Percentiles rank a stretch among this genome's conserved stretches.
Conservation (phyloP, 345 rosid species). For the Diplotaxis tenuifolia region DNA sequence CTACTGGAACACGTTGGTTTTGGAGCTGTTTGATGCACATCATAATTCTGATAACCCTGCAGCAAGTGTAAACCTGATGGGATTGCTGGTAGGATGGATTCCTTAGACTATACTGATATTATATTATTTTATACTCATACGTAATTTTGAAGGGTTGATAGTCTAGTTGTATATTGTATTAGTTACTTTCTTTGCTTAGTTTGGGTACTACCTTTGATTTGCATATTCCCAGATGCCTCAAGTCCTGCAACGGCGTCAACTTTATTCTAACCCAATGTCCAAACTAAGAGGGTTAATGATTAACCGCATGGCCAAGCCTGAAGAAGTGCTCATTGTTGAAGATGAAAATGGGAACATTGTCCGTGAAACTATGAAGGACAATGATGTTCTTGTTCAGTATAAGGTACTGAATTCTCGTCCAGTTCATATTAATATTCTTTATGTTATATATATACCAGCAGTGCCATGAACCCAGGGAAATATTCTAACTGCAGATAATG, state of each 20-base stretch:
- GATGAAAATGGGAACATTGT: slow-evolving; percentile 99
- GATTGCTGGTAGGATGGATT: slow-evolving; percentile 61
- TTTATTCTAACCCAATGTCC: slow-evolving; percentile 82
- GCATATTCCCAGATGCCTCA: slow-evolving; percentile 62
- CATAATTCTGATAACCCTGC: slow-evolving; percentile 83
- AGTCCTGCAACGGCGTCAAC: slow-evolving; percentile 82
- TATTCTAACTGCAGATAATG: slow-evolving; percentile 99
- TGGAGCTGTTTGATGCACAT: slow-evolving; percentile 87
- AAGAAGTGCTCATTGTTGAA: slow-evolving; percentile 96
- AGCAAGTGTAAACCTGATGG: slow-evolving; percentile 66
- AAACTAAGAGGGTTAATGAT: slow-evolving; percentile 94
- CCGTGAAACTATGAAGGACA: slow-evolving; percentile 98
- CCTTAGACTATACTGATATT: slow-evolving; percentile 4
- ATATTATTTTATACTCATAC: not conserved
- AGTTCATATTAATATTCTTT: slow-evolving; percentile 10
- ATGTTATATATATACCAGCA: not conserved
- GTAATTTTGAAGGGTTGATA: not conserved
- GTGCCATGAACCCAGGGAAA: too few relatives aligned
- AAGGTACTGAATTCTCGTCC: slow-evolving; percentile 53
- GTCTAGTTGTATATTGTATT: slow-evolving; percentile 4
- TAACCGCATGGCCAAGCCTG: slow-evolving; percentile 99
- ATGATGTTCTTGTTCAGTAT: slow-evolving; percentile 98
- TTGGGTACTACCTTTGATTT: slow-evolving; percentile 24
- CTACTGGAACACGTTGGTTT: slow-evolving; percentile 90
- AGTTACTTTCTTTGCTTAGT: slow-evolving; percentile 11